Base-by-base conservation (phyloP, 805 yeast species). In the Clavispora asparagi region DNA sequence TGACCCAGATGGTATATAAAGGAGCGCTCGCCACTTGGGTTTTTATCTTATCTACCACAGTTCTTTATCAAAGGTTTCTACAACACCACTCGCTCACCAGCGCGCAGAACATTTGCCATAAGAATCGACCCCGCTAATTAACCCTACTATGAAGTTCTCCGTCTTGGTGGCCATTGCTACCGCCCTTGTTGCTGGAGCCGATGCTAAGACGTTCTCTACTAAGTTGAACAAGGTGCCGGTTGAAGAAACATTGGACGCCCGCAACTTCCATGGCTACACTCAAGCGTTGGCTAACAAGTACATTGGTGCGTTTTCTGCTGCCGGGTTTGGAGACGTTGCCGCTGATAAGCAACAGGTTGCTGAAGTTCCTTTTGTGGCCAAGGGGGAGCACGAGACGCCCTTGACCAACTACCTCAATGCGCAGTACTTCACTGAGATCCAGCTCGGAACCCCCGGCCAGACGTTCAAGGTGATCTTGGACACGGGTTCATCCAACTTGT, bases 401-500 rank as follows among this genome's bases (percentile, higher is more conserved):
- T 78, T 94, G 65, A 84, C 94, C 54, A 91, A 94, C 74, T 94
- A 92, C 69, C 70, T 88, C 71, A 94, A 94, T 65, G 98, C 98
- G 38, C 99, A 94, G 73, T 92, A 94, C 71, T 94, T 78, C 66
- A 85, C 99, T 39, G 97, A 92, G 62, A 87, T 94, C 58, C 74
- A 82, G 47, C 61, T 94, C 48, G 99, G 99, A 57, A 86, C 96
- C 36, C 99, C 99, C 9, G 88, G 87, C 42, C 99, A 94, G 74
- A 65, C 79, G 14, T 94, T 94, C 71, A 92, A 92, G 76, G 98
- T 94, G 42, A 82, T 94, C 52, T 76, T 94, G 61, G 99, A 94
- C 69, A 92, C 99, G 25, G 99, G 99, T 36, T 87, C 96, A 39
- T 87, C 97, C 39, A 94, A 94, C 70, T 76, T 94, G 72, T 94